Evolutionary conservation across 2,329 filamentous ascomycete genomes (phyloP), one percentile per base, ranked within the genome.

Genomic region (Albophoma yamanashiensis): DNA sequence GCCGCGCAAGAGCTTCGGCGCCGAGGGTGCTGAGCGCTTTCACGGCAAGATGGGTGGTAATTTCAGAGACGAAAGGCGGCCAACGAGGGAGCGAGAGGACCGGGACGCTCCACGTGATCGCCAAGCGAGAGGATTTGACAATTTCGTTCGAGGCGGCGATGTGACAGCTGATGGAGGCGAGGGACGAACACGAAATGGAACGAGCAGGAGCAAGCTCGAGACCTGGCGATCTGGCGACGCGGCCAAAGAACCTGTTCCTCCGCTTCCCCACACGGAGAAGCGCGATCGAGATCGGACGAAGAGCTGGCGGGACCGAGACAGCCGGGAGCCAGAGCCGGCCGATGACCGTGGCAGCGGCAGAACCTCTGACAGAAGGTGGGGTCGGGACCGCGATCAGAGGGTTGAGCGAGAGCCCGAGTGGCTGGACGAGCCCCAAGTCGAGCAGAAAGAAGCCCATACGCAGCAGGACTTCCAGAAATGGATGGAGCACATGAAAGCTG

Each of bases 401-500:
- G 76, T 82, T 64, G 91, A 95, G 70, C 86, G 89, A 64, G 91
- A 96, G 57, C 92, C 93, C 6, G 92, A 96, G 73, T 96, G 92
- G 93, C 81, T 96, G 73, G 91, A 95, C 69, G 82, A 87, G 61
- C 85, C 86, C 20, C 81, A 81, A 27, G 87, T 88, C 61, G 88
- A 90, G 58, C 85, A 88, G 67, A 77, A 82, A 42, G 84, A 88
- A 67, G 83, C 81, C 6, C 89, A 91, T 67, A 96, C 92, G 0
- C 88, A 91, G 68, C 92, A 95, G 69, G 92, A 97, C 65, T 95
- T 97, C 73, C 88, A 95, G 75, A 90, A 90, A 66, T 97, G 93
- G 86, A 96, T 96, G 81, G 91, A 95, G 67, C 83, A 82, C 64
- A 95, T 95, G 91, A 93, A 89, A 73, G 86, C 86, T 45, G 82